Evolutionary conservation across 139 green algal genomes (phyloP).

Genomic region (Picochlorum sp.): DNA sequence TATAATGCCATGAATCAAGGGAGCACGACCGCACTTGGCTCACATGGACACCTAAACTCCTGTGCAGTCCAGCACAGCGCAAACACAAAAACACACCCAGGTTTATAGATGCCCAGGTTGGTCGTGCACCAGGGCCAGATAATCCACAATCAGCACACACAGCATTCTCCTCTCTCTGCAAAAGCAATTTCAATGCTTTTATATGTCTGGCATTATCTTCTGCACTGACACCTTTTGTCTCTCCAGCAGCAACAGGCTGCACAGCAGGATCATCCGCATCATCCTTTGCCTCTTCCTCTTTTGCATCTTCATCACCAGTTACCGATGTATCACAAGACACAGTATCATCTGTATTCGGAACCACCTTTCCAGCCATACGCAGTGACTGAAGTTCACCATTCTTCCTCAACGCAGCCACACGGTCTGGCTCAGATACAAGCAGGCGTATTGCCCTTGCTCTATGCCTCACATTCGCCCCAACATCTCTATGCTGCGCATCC

Average conservation of each 20-base stretch:
- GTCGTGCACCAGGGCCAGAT: constrained; percentile 22
- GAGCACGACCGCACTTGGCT: constrained; percentile 61
- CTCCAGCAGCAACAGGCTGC: constrained; percentile 34
- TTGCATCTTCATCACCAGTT: not conserved
- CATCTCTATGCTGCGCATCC: constrained; percentile 44
- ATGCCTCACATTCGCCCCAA: constrained; percentile 80
- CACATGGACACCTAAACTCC: constrained; percentile 61
- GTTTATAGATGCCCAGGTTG: constrained; percentile 64
- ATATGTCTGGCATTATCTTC: constrained; percentile 62
- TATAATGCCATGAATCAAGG: constrained; percentile 50
- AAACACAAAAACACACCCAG: constrained; percentile 70
- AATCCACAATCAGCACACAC: constrained; percentile 59
- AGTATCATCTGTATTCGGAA: not conserved
- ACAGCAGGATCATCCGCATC: not conserved
- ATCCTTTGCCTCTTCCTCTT: not conserved
- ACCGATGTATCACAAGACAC: not conserved
- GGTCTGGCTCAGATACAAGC: constrained; percentile 37
- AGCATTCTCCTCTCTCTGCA: constrained; percentile 35
- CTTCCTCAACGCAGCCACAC: constrained; percentile 40
- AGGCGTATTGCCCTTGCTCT: constrained; percentile 49
- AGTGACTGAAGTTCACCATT: constrained; percentile 7
- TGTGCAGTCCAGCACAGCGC: constrained; percentile 53
- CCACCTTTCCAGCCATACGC: constrained; percentile 2
- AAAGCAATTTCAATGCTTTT: constrained; percentile 38
- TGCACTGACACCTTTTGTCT: constrained; percentile 69